phyloP scores from a whole-genome alignment of 2,329 filamentous ascomycete species.

The Dryadomyces quercivorus region DNA sequence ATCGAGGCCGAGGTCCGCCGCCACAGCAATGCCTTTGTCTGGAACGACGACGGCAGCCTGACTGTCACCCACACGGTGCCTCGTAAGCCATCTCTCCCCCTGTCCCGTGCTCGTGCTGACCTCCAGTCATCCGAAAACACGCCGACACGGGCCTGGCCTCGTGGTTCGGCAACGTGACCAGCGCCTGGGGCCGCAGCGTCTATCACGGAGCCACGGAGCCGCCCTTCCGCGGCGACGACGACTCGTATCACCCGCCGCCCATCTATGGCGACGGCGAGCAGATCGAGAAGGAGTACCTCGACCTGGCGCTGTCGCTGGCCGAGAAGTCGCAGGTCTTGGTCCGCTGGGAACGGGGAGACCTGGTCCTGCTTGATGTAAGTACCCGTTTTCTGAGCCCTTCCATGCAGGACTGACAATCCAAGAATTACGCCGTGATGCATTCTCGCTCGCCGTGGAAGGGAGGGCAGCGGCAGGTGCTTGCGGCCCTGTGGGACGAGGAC shows the following conservation, averaged over 20 bases:
- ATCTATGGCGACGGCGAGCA: slow-evolving; percentile 14
- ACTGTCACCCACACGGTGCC: slow-evolving; percentile 15
- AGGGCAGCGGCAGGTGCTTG: not conserved
- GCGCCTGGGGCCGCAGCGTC: slow-evolving; percentile 4
- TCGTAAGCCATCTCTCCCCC: not conserved
- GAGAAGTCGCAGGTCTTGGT: not conserved
- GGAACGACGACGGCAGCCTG: slow-evolving; percentile 14
- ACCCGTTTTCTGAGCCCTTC: not conserved
- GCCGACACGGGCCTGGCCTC: slow-evolving; percentile 4
- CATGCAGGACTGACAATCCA: not conserved
- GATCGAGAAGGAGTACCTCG: slow-evolving; percentile 14
- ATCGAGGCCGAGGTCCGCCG: slow-evolving; percentile 14
- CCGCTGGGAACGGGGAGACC: slow-evolving; percentile 8
- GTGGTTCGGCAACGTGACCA: slow-evolving; percentile 14
- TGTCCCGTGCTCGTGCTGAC: not conserved
- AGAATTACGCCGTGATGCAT: slow-evolving; percentile 17
- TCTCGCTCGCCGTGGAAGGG: slow-evolving; percentile 14
- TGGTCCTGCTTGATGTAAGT: slow-evolving; percentile 10
- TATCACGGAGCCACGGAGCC: slow-evolving; percentile 7
- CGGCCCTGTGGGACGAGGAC: slow-evolving; percentile 1
- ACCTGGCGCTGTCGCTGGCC: slow-evolving; percentile 4
- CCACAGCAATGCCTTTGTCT: slow-evolving; percentile 1
- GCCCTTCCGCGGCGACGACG: slow-evolving; percentile 1
- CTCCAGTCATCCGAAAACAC: not conserved
- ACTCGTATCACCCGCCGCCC: slow-evolving; percentile 2